Evolutionary conservation across 257 asterid genomes (phyloP).

Genomic region (Coffea eugenioides): DNA sequence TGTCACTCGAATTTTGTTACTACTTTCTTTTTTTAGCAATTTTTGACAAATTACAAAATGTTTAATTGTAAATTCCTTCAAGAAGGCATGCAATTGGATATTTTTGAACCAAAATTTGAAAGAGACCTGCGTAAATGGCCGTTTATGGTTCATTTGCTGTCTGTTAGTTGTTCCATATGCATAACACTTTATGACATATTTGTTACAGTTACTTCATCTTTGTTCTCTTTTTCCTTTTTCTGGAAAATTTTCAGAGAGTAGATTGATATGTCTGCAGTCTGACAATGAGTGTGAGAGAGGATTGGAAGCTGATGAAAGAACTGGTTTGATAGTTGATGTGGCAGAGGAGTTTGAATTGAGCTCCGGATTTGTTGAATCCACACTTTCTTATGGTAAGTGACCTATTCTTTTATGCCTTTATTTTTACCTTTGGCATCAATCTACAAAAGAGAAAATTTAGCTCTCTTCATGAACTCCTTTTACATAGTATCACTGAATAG

Average conservation of each 20-base stretch:
- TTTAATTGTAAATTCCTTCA: not conserved
- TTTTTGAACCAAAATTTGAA: not conserved
- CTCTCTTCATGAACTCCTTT: not conserved
- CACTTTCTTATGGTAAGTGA: no score
- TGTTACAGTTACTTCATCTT: not conserved
- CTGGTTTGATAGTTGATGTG: constrained; percentile 32
- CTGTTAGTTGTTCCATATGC: not conserved
- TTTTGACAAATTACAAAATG: not conserved
- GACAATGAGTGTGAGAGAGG: constrained; percentile 59
- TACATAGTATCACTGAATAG: not conserved
- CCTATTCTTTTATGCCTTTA: no score
- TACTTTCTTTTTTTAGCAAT: no score
- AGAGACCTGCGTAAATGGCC: not conserved
- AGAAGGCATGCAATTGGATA: not conserved
- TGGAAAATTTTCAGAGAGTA: constrained; percentile 33
- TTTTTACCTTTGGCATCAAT: not conserved
- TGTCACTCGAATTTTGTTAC: not conserved
- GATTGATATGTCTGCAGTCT: constrained; percentile 60
- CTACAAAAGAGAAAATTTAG: not conserved
- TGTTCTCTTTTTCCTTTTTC: not conserved
- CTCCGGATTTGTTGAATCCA: constrained; percentile 4
- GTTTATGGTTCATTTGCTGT: not conserved
- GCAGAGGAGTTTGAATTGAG: constrained; percentile 30
- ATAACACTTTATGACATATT: not conserved
- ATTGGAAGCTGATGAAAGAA: constrained; percentile 26